Conservation (phyloP, 1,284 basidiomycete species). For the Boletus sp. region DNA sequence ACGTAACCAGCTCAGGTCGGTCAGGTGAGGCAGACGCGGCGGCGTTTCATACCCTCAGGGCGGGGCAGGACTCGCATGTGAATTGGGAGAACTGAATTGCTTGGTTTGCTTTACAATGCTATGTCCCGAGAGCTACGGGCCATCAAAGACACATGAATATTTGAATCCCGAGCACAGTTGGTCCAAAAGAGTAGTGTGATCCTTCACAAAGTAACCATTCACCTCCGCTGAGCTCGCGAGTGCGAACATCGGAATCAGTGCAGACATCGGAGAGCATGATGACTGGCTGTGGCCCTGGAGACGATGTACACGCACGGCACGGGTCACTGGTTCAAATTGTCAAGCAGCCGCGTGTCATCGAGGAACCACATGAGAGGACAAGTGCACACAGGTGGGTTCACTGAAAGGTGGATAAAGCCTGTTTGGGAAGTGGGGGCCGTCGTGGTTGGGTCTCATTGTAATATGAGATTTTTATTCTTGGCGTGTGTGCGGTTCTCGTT, state of each 20-base stretch:
- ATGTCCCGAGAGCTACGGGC: slow-evolving; percentile 1
- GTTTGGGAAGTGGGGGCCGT: slow-evolving; percentile 4
- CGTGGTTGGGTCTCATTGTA: background rate
- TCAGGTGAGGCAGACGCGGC: background rate
- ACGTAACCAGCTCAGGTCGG: slow-evolving; percentile 16
- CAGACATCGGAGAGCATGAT: slow-evolving; percentile 1
- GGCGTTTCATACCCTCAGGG: background rate
- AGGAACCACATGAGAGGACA: too few relatives aligned
- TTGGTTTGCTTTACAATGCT: background rate
- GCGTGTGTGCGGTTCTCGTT: background rate
- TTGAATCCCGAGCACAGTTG: background rate
- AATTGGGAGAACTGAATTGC: background rate
- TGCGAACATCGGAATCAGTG: background rate
- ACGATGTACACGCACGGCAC: background rate
- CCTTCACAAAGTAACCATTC: background rate
- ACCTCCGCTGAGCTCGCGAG: slow-evolving; percentile 2
- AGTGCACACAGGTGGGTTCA: background rate
- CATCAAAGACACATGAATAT: background rate
- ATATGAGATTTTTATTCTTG: background rate
- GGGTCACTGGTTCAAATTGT: background rate
- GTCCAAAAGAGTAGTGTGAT: background rate
- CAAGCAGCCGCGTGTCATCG: too few relatives aligned
- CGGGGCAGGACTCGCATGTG: background rate
- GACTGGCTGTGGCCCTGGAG: slow-evolving; percentile 9
- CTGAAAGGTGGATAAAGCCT: background rate